These are phyloP conservation scores for Salpingoeca rosetta DNA, from an alignment of 78 protist genomes.

Conservation along the genomic window DNA sequence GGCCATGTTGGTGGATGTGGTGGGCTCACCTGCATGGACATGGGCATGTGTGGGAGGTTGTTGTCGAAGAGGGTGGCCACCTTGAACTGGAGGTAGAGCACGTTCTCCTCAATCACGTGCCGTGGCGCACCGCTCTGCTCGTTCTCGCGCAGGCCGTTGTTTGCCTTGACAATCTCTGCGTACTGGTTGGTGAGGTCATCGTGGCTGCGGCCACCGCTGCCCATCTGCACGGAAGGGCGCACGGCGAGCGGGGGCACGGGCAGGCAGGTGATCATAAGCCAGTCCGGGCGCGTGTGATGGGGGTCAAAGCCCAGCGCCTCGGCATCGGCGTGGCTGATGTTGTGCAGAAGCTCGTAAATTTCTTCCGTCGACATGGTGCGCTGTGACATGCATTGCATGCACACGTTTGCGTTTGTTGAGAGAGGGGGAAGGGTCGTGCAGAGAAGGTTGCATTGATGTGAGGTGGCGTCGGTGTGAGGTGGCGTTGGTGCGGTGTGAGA, in stretches of 20 bases:
- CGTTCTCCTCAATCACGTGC: slow-evolving; percentile 39
- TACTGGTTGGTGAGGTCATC: slow-evolving; percentile 63
- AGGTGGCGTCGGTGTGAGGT: no score
- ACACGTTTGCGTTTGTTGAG: neutral
- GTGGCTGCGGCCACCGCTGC: slow-evolving; percentile 18
- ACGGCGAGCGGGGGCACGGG: slow-evolving; percentile 98
- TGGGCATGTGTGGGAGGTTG: slow-evolving; percentile 68
- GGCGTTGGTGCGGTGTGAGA: no score
- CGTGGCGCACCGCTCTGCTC: slow-evolving; percentile 56
- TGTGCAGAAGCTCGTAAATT: neutral
- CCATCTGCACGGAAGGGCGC: slow-evolving; percentile 88
- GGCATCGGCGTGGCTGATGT: slow-evolving; percentile 42
- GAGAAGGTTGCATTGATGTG: no score
- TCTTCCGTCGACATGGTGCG: neutral
- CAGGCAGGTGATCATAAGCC: slow-evolving; percentile 83
- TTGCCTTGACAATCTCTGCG: slow-evolving; percentile 72
- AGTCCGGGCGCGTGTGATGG: slow-evolving; percentile 81
- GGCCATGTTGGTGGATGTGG: no score
- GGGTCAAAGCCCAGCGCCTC: slow-evolving; percentile 94
- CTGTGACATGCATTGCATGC: neutral
- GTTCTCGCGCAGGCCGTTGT: slow-evolving; percentile 41
- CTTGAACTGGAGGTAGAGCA: slow-evolving; percentile 72
- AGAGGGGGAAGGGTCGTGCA: neutral
- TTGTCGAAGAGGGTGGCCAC: slow-evolving; percentile 87
- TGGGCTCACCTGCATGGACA: slow-evolving; percentile 5